Evolutionary conservation across 768 basidiomycete species (phyloP).

Genomic region (Pleurotus tuoliensis): DNA sequence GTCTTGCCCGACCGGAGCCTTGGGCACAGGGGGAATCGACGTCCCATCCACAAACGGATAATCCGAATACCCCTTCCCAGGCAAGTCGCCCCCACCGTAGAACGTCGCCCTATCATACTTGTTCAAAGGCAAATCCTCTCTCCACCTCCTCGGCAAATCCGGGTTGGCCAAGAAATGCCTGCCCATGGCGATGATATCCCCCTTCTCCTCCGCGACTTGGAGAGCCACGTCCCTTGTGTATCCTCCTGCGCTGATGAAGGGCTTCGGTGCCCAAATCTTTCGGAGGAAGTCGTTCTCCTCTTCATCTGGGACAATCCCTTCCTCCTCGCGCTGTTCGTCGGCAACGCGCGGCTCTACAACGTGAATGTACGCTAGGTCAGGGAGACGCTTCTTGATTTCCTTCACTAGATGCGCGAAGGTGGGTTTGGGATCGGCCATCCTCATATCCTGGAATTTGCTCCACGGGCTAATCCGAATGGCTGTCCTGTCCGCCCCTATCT

Average conservation of each 20-base stretch:
- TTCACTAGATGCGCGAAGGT: slow-evolving; percentile 48
- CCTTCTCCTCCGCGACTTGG: slow-evolving; percentile 28
- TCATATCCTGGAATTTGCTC: slow-evolving; percentile 39
- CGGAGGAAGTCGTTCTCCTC: slow-evolving; percentile 41
- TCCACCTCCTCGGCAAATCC: slow-evolving; percentile 17
- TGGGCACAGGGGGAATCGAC: no score
- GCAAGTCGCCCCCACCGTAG: no score
- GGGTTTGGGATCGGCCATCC: slow-evolving; percentile 49
- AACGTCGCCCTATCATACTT: slow-evolving; percentile 15
- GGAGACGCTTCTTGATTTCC: slow-evolving; percentile 32
- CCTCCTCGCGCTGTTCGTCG: slow-evolving; percentile 10
- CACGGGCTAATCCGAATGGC: slow-evolving; percentile 59
- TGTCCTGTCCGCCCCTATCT: slow-evolving; percentile 49
- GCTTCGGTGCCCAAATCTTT: slow-evolving; percentile 38
- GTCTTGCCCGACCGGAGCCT: no score
- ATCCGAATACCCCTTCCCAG: no score
- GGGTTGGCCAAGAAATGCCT: slow-evolving; percentile 28
- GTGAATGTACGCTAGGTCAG: slow-evolving; percentile 51
- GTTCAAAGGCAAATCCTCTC: slow-evolving; percentile 22
- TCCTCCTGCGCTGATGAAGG: slow-evolving; percentile 40
- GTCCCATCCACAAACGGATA: no score
- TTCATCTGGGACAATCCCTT: neutral
- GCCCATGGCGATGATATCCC: slow-evolving; percentile 27
- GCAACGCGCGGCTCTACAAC: slow-evolving; percentile 34
- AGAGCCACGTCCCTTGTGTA: slow-evolving; percentile 38